These are phyloP conservation scores for Fusarium xyrophilum DNA, from an alignment of 2,329 filamentous ascomycete species.

Conservation along the genomic window DNA sequence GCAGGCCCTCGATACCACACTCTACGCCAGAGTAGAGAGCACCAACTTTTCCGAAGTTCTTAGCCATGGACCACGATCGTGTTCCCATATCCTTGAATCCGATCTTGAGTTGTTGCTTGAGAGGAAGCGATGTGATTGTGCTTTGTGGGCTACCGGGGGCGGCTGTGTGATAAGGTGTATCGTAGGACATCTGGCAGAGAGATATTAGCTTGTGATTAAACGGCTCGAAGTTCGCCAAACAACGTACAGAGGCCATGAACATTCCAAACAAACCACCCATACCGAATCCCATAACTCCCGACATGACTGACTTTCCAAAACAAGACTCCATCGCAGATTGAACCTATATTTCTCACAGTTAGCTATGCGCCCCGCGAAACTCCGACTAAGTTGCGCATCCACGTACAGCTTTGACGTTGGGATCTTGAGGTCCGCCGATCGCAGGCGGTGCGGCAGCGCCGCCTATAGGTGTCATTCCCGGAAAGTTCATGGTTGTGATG, in stretches of 20 bases:
- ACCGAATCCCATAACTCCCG: conserved; percentile 91
- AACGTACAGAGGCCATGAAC: conserved; percentile 93
- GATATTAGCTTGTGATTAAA: conserved; percentile 26
- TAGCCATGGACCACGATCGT: conserved; percentile 81
- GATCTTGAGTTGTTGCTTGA: conserved; percentile 80
- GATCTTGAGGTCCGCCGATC: conserved; percentile 53
- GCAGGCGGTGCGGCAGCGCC: conserved; percentile 36
- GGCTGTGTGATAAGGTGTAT: conserved; percentile 77
- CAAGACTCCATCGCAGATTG: conserved; percentile 90
- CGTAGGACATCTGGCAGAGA: conserved; percentile 85
- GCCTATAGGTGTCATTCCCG: conserved; percentile 41
- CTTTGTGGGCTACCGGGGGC: conserved; percentile 49
- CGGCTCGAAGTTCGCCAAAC: background rate
- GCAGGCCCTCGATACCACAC: conserved; percentile 90
- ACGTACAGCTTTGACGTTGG: conserved; percentile 59
- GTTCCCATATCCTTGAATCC: conserved; percentile 96
- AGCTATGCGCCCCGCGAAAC: background rate
- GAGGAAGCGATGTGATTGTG: conserved; percentile 70
- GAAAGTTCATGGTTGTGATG: conserved; percentile 49
- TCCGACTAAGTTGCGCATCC: background rate
- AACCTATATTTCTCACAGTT: conserved; percentile 63
- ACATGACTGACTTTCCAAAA: conserved; percentile 84
- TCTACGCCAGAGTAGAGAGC: conserved; percentile 91
- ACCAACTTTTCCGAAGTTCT: conserved; percentile 95
- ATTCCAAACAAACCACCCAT: conserved; percentile 93